These are phyloP conservation scores for Prinsepia uniflora DNA, from an alignment of 306 rosid species.

Conservation along the genomic window DNA sequence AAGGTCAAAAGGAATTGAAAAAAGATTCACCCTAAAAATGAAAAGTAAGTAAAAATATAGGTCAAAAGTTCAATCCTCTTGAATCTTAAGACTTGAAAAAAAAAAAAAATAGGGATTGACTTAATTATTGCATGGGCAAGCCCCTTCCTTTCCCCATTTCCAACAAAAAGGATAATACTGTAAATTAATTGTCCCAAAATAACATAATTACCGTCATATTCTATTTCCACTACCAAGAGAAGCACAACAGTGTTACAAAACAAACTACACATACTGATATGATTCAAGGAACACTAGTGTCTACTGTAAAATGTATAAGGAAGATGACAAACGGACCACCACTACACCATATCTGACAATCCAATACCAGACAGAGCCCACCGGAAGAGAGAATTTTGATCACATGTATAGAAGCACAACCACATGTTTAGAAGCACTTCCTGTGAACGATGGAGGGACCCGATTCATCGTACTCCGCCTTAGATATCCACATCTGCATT, in stretches of 20 bases:
- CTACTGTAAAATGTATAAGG: not conserved
- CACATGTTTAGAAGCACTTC: conserved; percentile 31
- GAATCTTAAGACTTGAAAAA: no score
- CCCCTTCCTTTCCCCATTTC: not conserved
- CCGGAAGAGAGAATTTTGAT: not conserved
- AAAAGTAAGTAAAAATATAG: no score
- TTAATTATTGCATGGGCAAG: not conserved
- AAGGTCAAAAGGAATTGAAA: no score
- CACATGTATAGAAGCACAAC: not conserved
- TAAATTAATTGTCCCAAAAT: not conserved
- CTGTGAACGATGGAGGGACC: conserved; percentile 45
- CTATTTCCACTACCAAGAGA: not conserved
- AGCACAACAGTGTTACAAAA: not conserved
- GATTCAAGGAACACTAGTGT: not conserved
- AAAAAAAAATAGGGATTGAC: not conserved
- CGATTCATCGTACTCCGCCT: conserved; percentile 39
- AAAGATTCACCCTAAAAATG: no score
- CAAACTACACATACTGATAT: not conserved
- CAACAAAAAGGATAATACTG: not conserved
- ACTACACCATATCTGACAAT: conserved; percentile 11
- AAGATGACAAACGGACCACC: conserved; percentile 3
- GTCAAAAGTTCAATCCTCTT: no score
- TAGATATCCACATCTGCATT: conserved; percentile 45
- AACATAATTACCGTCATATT: not conserved
- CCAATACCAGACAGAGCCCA: conserved; percentile 10